These are phyloP conservation scores for Narthecium ossifragum DNA, from an alignment of 106 monocot species.

Conservation along the genomic window DNA sequence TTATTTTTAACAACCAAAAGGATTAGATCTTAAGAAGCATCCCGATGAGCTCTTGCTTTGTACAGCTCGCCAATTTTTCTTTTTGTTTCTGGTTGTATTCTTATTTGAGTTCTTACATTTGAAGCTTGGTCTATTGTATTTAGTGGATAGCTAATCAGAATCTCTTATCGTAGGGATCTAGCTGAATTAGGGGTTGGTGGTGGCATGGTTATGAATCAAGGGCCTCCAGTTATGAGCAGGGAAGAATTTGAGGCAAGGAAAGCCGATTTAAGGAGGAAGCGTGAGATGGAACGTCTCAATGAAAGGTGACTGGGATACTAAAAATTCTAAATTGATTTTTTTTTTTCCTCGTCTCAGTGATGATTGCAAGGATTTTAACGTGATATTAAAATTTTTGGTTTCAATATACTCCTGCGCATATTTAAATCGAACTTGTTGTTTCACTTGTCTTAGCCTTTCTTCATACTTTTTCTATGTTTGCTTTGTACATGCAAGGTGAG, in stretches of 20 bases:
- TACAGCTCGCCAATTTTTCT: not conserved
- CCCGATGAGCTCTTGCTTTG: not conserved
- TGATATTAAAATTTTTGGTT: no score
- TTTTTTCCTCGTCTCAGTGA: not conserved
- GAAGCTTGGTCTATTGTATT: not conserved
- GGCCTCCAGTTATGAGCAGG: slow-evolving; percentile 46
- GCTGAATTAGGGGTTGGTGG: slow-evolving; percentile 49
- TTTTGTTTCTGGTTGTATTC: not conserved
- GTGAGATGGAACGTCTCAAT: slow-evolving; percentile 47
- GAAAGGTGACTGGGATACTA: slow-evolving; percentile 67
- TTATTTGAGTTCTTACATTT: not conserved
- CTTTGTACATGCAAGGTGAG: no score
- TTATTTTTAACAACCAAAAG: no score
- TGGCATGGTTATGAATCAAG: slow-evolving; percentile 42
- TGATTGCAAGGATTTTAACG: no score
- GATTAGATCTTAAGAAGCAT: no score
- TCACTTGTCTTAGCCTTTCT: no score
- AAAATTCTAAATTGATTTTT: not conserved
- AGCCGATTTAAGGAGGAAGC: slow-evolving; percentile 46
- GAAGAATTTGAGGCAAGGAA: slow-evolving; percentile 69
- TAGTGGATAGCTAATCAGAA: no score
- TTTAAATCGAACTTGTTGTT: no score
- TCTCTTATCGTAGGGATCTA: slow-evolving; percentile 81
- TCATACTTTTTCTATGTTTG: no score
- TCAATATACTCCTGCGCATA: no score